Conservation (phyloP, 2,329 filamentous ascomycete genomes). For the Aureobasidium uvarum region DNA sequence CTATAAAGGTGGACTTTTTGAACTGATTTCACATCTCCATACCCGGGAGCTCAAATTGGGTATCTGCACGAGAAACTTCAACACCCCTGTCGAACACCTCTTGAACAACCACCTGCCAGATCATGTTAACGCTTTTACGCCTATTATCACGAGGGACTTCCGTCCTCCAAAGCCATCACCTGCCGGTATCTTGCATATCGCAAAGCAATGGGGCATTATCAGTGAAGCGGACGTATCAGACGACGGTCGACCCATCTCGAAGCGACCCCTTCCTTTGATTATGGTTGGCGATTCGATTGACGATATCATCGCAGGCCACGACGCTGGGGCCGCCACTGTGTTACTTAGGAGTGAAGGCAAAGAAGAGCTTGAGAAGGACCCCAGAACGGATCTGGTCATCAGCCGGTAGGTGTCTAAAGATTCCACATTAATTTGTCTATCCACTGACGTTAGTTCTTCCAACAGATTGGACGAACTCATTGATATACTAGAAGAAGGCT, state of each 20-base stretch:
- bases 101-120: conserved; percentile 69
- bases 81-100: conserved; percentile 71
- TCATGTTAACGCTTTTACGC: conserved; percentile 60
- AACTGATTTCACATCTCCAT: conserved; percentile 82
- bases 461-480: conserved; percentile 38
- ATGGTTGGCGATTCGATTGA: conserved; percentile 69
- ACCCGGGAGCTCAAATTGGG: conserved; percentile 67
- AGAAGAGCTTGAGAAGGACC: conserved; percentile 38
- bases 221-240: conserved; percentile 39
- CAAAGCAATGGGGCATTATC: conserved; percentile 66
- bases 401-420: conserved; percentile 25
- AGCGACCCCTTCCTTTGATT: conserved; percentile 42
- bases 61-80: conserved; percentile 94
- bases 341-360: conserved; percentile 55
- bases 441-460: background rate
- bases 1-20: conserved; percentile 67
- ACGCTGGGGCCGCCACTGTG: conserved; percentile 87
- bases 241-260: conserved; percentile 18
- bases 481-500: conserved; percentile 33
- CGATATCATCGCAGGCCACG: conserved; percentile 84
- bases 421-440: background rate
- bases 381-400: conserved; percentile 38
- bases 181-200: conserved; percentile 84
- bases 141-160: conserved; percentile 82
- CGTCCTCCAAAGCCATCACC: conserved; percentile 82